Percentiles rank a stretch among this genome's conserved stretches.
Evolutionary conservation across 495 filamentous ascomycete genomes (phyloP).

Genomic region (Hamigera avellanea): DNA sequence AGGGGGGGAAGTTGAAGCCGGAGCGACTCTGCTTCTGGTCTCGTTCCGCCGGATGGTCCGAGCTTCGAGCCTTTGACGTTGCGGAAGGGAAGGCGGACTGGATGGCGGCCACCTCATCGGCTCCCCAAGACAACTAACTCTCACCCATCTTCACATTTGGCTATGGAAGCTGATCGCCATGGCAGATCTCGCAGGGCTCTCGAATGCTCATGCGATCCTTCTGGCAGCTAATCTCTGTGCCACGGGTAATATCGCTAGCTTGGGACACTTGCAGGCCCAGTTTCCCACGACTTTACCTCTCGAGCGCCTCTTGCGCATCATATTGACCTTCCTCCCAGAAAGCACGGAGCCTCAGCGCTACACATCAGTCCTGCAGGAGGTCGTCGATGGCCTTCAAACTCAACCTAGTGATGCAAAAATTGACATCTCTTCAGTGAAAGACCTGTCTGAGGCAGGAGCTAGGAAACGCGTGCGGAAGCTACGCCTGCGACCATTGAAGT

Average conservation of each 20-base stretch:
- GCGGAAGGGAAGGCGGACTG: neutral
- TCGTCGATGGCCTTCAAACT: conserved; percentile 33
- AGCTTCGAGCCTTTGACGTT: conserved; percentile 17
- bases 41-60: conserved; percentile 30
- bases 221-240: conserved; percentile 35
- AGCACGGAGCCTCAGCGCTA: conserved; percentile 55
- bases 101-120: neutral
- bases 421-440: conserved; percentile 48
- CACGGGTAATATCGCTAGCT: conserved; percentile 44
- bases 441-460: conserved; percentile 53
- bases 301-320: conserved; percentile 63
- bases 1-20: conserved; percentile 10
- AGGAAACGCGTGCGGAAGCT: conserved; percentile 60
- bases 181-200: conserved; percentile 29
- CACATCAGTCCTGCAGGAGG: conserved; percentile 42
- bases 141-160: no score
- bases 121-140: neutral
- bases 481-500: conserved; percentile 49
- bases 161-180: conserved; percentile 13
- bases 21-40: conserved; percentile 2
- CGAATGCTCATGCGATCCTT: conserved; percentile 37
- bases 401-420: conserved; percentile 21
- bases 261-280: conserved; percentile 50
- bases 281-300: conserved; percentile 47
- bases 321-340: conserved; percentile 80